Percentiles rank a stretch among this genome's conserved stretches.
Conservation (phyloP, 2,329 filamentous ascomycete species). For the Teratosphaeriaceae sp. region DNA sequence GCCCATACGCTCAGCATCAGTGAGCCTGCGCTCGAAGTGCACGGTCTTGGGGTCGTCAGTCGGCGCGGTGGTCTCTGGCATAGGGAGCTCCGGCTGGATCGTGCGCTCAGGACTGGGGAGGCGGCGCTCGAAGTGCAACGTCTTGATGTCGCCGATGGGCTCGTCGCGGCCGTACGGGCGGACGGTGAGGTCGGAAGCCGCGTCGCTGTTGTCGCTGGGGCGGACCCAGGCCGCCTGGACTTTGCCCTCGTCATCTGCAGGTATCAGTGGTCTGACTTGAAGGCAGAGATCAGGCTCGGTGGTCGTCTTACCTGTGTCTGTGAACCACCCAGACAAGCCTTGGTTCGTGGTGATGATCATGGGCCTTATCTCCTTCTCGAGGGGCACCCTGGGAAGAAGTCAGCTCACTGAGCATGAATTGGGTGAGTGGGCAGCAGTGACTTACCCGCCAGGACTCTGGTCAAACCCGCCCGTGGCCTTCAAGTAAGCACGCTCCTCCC, state of each 20-base stretch:
- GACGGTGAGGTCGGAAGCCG: neutral
- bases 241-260: neutral
- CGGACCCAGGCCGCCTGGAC: neutral
- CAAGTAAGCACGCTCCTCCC: conserved; percentile 1
- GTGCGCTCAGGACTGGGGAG: too few relatives aligned
- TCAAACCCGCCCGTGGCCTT: neutral
- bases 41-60: too few relatives aligned
- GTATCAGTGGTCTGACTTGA: neutral
- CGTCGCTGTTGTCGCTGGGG: neutral
- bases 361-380: neutral
- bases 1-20: too few relatives aligned
- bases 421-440: neutral
- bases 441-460: conserved; percentile 1
- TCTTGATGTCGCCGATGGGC: neutral
- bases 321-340: neutral
- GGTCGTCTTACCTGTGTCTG: neutral
- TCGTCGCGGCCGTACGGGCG: neutral
- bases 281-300: neutral
- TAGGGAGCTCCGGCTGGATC: too few relatives aligned
- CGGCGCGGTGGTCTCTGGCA: too few relatives aligned
- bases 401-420: neutral
- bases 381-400: neutral
- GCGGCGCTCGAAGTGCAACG: too few relatives aligned
- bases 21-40: too few relatives aligned
- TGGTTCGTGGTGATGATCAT: neutral